Percentiles rank a stretch among this genome's conserved stretches.
phyloP scores from a whole-genome alignment of 2,329 filamentous ascomycete species.

The Penicillium sp. region DNA sequence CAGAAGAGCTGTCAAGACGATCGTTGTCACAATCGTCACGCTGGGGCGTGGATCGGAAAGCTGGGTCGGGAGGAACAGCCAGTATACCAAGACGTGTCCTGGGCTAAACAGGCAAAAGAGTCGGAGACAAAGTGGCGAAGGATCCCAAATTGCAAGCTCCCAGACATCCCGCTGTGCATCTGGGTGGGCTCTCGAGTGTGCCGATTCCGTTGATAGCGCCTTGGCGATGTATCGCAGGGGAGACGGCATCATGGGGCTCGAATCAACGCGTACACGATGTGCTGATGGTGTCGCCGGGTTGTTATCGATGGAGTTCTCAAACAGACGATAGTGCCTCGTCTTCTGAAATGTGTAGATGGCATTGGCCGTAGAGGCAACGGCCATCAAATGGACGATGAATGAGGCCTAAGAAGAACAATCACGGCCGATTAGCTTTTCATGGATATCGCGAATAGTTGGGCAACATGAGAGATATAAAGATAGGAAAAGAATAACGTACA shows the following conservation, averaged over 20 bases:
- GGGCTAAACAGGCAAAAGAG: conserved; percentile 91
- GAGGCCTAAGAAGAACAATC: conserved; percentile 51
- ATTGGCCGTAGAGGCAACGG: conserved; percentile 67
- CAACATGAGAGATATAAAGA: not conserved
- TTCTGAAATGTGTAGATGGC: conserved; percentile 77
- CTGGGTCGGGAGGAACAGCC: conserved; percentile 77
- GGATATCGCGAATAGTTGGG: not conserved
- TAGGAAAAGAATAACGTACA: conserved; percentile 43
- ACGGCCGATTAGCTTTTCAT: conserved; percentile 1
- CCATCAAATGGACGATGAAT: conserved; percentile 68
- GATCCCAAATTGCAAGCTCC: conserved; percentile 93
- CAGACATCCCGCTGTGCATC: conserved; percentile 77
- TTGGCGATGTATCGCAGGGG: conserved; percentile 72
- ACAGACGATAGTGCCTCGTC: conserved; percentile 83
- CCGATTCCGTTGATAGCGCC: conserved; percentile 64
- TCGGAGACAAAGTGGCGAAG: conserved; percentile 74
- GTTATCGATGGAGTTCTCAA: conserved; percentile 78
- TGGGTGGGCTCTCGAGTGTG: conserved; percentile 80
- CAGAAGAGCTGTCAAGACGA: conserved; percentile 72
- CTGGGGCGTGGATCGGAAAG: conserved; percentile 76
- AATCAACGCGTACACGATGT: conserved; percentile 82
- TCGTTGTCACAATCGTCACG: conserved; percentile 76
- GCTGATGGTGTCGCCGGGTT: conserved; percentile 78
- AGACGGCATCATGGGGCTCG: conserved; percentile 72
- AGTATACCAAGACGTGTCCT: conserved; percentile 86